These are phyloP conservation scores for Amauroascus niger DNA, from an alignment of 2,329 filamentous ascomycete genomes.

Conservation along the genomic window DNA sequence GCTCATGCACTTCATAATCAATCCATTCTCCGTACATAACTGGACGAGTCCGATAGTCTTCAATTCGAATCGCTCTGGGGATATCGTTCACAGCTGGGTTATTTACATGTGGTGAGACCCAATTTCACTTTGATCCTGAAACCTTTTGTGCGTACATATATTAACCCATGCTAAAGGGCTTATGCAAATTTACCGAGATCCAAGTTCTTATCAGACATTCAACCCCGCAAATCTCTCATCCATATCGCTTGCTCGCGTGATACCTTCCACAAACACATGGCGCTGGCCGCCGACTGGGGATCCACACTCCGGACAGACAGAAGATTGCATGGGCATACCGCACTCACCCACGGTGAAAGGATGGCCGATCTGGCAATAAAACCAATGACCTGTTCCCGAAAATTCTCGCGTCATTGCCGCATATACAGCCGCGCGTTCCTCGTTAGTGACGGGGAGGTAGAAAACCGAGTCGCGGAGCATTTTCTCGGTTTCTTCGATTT, in stretches of 20 bases:
- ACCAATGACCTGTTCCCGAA: slow-evolving; percentile 39
- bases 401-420: slow-evolving; percentile 46
- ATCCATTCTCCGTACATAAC: too few species aligned
- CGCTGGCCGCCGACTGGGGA: slow-evolving; percentile 46
- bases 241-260: slow-evolving; percentile 25
- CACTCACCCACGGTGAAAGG: slow-evolving; percentile 56
- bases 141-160: too few species aligned
- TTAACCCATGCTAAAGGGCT: too few species aligned
- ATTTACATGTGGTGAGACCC: too few species aligned
- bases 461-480: slow-evolving; percentile 43
- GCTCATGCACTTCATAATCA: too few species aligned
- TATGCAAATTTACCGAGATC: too few species aligned
- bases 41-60: too few species aligned
- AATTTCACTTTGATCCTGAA: too few species aligned
- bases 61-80: too few species aligned
- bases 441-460: slow-evolving; percentile 41
- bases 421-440: slow-evolving; percentile 45
- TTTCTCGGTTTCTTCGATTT: slow-evolving; percentile 40
- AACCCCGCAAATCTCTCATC: slow-evolving; percentile 5
- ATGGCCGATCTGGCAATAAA: slow-evolving; percentile 33
- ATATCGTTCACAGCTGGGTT: too few species aligned
- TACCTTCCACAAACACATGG: slow-evolving; percentile 45
- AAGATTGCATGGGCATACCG: slow-evolving; percentile 54
- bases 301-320: slow-evolving; percentile 55
- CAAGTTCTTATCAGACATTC: neutral